Percentiles rank a stretch among this genome's conserved stretches.
Conservation (phyloP, 2,329 filamentous ascomycete genomes). For the Lasiodiplodia citricola region DNA sequence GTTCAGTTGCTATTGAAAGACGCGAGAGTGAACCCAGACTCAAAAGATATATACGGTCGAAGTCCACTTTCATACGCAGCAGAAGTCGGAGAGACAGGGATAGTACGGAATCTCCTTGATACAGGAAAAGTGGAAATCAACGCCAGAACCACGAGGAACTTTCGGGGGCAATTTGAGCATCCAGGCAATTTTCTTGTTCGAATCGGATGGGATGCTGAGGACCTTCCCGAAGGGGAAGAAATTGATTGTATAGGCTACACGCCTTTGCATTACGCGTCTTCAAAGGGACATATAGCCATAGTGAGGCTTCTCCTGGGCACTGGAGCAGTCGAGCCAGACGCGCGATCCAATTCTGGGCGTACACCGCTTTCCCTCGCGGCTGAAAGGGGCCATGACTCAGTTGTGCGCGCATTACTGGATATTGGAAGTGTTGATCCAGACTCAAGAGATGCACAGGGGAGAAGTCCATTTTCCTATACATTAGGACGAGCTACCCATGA, state of each 20-base stretch:
- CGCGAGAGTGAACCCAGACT: too few species aligned
- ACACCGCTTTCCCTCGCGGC: neutral
- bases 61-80: too few species aligned
- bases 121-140: neutral
- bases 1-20: too few species aligned
- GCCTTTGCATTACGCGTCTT: neutral
- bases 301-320: neutral
- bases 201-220: too few species aligned
- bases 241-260: neutral
- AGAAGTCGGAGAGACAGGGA: neutral
- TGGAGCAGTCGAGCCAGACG: neutral
- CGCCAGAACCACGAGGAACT: neutral
- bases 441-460: neutral
- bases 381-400: fast-evolving
- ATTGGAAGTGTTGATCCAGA: neutral
- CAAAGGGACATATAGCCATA: neutral
- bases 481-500: neutral
- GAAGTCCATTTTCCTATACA: neutral
- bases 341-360: neutral
- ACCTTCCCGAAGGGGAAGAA: neutral
- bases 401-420: neutral
- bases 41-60: too few species aligned
- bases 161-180: neutral
- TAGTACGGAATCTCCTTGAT: neutral
- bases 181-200: too few species aligned